A percentile compares a stretch with the other conserved stretches of the same genome.
Conservation (phyloP, 176 grass and related monocot species). For the Chrysopogon serrulatus region DNA sequence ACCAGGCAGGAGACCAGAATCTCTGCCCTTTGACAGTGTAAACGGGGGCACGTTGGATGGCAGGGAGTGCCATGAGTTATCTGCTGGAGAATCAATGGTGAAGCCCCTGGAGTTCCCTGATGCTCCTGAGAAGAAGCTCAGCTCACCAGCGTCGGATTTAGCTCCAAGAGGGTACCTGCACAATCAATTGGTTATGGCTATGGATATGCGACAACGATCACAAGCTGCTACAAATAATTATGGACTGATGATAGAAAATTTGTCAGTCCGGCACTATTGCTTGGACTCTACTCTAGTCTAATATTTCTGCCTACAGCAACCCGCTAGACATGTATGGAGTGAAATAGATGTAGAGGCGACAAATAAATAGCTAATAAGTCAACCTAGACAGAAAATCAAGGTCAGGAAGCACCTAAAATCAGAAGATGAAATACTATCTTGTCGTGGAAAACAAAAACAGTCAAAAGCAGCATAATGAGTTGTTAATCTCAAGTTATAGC, state of each 20-base stretch:
- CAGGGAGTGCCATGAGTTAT: slow-evolving; percentile 59
- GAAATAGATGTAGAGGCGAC: not conserved
- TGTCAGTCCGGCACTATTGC: not conserved
- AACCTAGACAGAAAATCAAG: not conserved
- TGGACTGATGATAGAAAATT: not conserved
- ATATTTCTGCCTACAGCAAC: not conserved
- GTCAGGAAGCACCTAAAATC: not conserved
- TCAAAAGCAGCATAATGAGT: not conserved
- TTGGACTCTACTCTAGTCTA: not conserved
- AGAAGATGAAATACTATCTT: not conserved
- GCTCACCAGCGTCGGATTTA: slow-evolving; percentile 58
- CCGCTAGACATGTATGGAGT: not conserved
- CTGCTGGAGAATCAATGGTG: slow-evolving; percentile 45
- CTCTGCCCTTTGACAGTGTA: slow-evolving; percentile 43
- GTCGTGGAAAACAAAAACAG: not conserved
- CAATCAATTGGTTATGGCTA: not conserved
- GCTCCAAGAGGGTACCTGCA: slow-evolving; percentile 62
- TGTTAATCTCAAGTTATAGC: too few species aligned
- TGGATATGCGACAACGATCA: not conserved
- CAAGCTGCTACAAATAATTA: not conserved
- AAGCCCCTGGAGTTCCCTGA: slow-evolving; percentile 60
- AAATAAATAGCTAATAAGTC: not conserved
- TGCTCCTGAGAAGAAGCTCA: slow-evolving; percentile 77
- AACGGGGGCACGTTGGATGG: slow-evolving; percentile 42
- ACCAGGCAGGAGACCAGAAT: slow-evolving; percentile 35